Conservation (phyloP, 1,284 basidiomycete genomes). For the Fomitopsis betulina region DNA sequence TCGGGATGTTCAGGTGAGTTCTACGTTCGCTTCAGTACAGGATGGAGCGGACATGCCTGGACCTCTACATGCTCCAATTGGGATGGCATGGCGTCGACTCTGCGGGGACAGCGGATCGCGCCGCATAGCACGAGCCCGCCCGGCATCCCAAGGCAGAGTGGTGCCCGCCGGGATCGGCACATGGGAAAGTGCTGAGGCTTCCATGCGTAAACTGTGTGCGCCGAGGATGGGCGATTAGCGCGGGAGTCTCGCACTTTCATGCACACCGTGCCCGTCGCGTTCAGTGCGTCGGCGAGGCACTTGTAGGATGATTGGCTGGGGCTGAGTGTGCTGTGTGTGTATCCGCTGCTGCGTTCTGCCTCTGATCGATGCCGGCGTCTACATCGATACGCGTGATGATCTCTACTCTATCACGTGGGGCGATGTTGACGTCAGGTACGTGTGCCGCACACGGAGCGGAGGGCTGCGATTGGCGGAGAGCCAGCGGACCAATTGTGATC, state of each 20-base stretch:
- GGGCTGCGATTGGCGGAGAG: constrained; percentile 13
- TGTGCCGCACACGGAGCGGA: constrained; percentile 6
- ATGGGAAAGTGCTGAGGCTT: constrained; percentile 1
- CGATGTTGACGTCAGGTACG: not conserved
- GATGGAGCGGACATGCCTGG: not conserved
- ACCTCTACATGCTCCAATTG: not conserved
- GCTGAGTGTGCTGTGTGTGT: not conserved
- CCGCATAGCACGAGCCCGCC: not conserved
- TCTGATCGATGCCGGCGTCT: not conserved
- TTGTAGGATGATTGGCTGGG: not conserved
- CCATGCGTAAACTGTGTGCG: not conserved
- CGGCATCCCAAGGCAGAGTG: not conserved
- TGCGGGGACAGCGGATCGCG: not conserved
- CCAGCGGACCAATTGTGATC: constrained; percentile 11
- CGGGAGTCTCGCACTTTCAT: not conserved
- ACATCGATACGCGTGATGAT: not conserved
- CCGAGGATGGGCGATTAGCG: not conserved
- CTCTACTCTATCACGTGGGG: not conserved
- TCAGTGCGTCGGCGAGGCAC: not conserved
- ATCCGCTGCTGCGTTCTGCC: not conserved
- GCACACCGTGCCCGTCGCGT: not conserved
- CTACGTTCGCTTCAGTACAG: not conserved
- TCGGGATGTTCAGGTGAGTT: constrained; percentile 87
- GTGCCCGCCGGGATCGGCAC: not conserved
- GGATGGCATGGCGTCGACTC: not conserved